Evolutionary conservation across 2,329 filamentous ascomycete genomes (phyloP).

Genomic region (Fusarium sp.): DNA sequence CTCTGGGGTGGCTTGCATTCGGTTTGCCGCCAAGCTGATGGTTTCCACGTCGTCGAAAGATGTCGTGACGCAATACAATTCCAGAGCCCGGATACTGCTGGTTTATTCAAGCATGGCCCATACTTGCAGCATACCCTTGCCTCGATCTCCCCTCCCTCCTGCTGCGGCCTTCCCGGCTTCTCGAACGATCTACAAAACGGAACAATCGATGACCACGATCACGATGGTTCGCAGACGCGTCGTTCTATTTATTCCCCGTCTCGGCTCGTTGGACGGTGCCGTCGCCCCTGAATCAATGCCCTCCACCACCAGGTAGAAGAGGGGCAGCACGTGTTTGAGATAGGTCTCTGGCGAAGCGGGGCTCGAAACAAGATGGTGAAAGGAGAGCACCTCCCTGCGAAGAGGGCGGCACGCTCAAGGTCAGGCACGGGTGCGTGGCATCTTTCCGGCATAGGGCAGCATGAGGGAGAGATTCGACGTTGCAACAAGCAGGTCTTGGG

Average conservation of each 20-base stretch:
- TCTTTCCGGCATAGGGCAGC: slow-evolving; percentile 1
- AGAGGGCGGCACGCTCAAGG: not conserved
- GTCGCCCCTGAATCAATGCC: slow-evolving; percentile 25
- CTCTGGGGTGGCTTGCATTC: not conserved
- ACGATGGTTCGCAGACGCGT: not conserved
- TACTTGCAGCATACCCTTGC: slow-evolving; percentile 1
- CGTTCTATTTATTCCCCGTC: not conserved
- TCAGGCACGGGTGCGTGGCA: not conserved
- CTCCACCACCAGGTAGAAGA: slow-evolving; percentile 25
- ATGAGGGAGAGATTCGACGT: not conserved
- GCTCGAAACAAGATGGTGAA: slow-evolving; percentile 20
- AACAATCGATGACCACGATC: not conserved
- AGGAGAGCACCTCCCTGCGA: slow-evolving; percentile 2
- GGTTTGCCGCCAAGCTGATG: not conserved
- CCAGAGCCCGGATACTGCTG: not conserved
- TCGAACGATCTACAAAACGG: not conserved
- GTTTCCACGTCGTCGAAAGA: not conserved
- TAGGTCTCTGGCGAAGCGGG: slow-evolving; percentile 27
- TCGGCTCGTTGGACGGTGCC: slow-evolving; percentile 3
- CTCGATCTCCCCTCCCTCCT: slow-evolving; percentile 1
- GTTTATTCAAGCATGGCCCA: not conserved
- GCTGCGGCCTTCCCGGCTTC: not conserved
- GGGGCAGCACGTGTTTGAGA: slow-evolving; percentile 31
- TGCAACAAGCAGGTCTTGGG: not conserved
- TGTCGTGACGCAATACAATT: slow-evolving; percentile 11